Evolutionary conservation across 495 filamentous ascomycete species (phyloP), one percentile per base, ranked within the genome.

Genomic region (Aspergillus hancockii): DNA sequence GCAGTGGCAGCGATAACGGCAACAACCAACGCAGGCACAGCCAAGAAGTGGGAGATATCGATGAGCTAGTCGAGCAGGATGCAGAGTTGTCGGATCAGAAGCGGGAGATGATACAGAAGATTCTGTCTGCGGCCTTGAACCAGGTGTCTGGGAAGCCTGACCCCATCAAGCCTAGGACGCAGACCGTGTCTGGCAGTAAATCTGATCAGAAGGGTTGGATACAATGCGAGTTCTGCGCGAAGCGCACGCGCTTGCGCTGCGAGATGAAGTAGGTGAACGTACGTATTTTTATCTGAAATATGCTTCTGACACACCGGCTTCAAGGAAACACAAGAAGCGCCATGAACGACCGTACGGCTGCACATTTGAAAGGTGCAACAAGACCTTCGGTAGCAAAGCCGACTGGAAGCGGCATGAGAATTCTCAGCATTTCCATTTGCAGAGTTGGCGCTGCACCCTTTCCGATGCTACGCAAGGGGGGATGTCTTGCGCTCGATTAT

Each of bases 371-470:
- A 75, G 75, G 19, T 97, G 94, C 67, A 75, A 77, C 49, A 94
- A 91, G 62, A 81, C 72, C 3, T 96, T 97, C 63, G 93, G 94
- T 36, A 92, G 89, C 76, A 97, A 97, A 68, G 91, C 91, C 46
- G 93, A 97, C 74, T 97, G 93, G 94, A 97, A 97, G 72, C 87
- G 94, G 8, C 93, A 98, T 68, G 93, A 98, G 63, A 91, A 87
- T 62, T 89, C 85, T 25, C 92, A 96, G 68, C 93, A 97, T 67
- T 88, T 85, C 61, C 84, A 88, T 62, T 65, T 84, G 3, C 87
- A 92, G 60, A 80, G 83, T 55, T 97, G 90, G 87, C 84, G 86
- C n/a, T 97, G 93, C 71, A 78, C 74, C 8, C 58, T 75, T 19
- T 71, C 67, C 31, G 68, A 75, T 51, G 6, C 34, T 21, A 77